Conservation (phyloP, 768 basidiomycete species). For the Zangia roseola region DNA sequence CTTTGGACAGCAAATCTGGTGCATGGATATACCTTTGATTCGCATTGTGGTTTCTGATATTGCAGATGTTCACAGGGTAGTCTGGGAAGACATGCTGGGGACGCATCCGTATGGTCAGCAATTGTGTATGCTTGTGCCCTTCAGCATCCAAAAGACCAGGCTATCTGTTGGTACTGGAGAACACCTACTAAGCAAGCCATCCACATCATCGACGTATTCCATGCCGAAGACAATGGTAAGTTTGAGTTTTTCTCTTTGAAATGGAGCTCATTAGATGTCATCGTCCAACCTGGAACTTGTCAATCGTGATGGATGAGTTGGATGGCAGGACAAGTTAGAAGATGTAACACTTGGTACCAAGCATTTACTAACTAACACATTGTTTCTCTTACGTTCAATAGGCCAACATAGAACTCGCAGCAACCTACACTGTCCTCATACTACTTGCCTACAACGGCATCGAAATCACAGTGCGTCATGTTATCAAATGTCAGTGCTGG, state of each 20-base stretch:
- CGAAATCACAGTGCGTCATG: slow-evolving; percentile 93
- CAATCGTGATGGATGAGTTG: slow-evolving; percentile 9
- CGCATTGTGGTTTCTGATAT: background rate
- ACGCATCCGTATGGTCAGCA: no score
- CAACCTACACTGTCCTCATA: slow-evolving; percentile 96
- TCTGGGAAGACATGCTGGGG: no score
- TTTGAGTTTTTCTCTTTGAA: background rate
- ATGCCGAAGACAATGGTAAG: slow-evolving; percentile 28
- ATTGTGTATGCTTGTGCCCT: no score
- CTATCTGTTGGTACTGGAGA: no score
- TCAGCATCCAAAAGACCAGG: no score
- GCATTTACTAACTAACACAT: slow-evolving; percentile 11
- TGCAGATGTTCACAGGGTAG: no score
- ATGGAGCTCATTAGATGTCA: background rate
- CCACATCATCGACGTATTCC: slow-evolving; percentile 19
- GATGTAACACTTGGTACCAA: slow-evolving; percentile 11
- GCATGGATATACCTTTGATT: background rate
- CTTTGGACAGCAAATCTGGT: slow-evolving; percentile 24
- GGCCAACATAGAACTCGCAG: slow-evolving; percentile 77
- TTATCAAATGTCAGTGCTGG: slow-evolving; percentile 94
- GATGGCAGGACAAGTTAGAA: slow-evolving; percentile 12
- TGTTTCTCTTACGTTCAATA: slow-evolving; percentile 12
- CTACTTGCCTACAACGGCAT: slow-evolving; percentile 96
- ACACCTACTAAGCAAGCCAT: background rate
- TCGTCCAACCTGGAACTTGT: background rate